Evolutionary conservation across 2,329 filamentous ascomycete species (phyloP).

Genomic region (Diplodia intermedia): DNA sequence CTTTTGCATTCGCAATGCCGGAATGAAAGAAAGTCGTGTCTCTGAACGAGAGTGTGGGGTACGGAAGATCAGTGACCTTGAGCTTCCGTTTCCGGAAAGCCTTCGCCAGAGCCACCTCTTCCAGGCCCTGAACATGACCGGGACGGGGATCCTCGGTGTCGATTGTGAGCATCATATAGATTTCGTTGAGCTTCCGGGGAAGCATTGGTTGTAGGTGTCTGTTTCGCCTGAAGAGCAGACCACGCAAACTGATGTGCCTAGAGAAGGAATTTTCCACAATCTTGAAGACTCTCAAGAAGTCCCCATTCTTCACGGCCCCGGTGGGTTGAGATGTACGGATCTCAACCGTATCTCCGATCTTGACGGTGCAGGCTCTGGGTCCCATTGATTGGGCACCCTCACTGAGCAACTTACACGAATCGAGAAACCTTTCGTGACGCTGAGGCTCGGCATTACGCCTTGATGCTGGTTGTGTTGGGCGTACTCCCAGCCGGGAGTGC

Average conservation of each 20-base stretch:
- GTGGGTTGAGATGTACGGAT: background rate
- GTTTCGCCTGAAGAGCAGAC: background rate
- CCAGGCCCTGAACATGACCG: background rate
- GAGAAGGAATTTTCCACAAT: background rate
- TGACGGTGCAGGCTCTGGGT: background rate
- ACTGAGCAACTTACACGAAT: background rate
- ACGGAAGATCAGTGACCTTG: background rate
- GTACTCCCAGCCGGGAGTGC: background rate
- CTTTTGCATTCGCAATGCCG: background rate
- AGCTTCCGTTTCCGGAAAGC: background rate
- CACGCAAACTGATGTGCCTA: background rate
- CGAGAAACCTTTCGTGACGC: too few species aligned
- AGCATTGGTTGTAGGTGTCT: background rate
- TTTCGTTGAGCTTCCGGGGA: background rate
- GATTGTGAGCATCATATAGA: background rate
- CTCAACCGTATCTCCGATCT: constrained; percentile 2
- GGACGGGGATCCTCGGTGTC: background rate
- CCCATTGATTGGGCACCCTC: background rate
- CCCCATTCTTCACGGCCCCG: background rate
- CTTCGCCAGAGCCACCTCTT: background rate
- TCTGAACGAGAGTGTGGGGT: background rate
- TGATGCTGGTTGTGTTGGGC: background rate
- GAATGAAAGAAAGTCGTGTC: background rate
- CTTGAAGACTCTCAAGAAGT: background rate
- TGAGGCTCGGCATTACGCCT: background rate